These are phyloP conservation scores for Mantamonas sphyraenae DNA, from an alignment of 78 protist genomes.

Conservation along the genomic window DNA sequence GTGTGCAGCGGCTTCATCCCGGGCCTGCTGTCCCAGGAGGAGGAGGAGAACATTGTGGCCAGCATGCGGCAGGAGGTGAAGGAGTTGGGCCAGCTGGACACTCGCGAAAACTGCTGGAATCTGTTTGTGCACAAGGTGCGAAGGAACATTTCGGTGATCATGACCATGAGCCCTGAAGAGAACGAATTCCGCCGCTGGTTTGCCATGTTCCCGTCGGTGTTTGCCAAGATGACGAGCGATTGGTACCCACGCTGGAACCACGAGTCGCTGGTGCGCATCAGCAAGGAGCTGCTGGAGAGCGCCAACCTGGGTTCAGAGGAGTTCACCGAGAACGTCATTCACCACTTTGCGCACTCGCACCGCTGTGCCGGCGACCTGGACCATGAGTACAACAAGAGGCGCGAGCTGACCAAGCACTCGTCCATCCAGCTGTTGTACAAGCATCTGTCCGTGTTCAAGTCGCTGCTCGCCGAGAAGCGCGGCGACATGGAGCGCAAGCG, in stretches of 20 bases:
- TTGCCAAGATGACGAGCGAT: constrained; percentile 47
- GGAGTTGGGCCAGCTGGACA: constrained; percentile 43
- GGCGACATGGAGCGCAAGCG: constrained; percentile 1
- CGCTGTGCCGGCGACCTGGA: constrained; percentile 21
- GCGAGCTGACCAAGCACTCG: too few species aligned
- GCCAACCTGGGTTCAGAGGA: constrained; percentile 15
- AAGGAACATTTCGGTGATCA: constrained; percentile 38
- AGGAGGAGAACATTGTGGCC: constrained; percentile 23
- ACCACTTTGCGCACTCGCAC: constrained; percentile 74
- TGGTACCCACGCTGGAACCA: constrained; percentile 78
- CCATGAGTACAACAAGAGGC: too few species aligned
- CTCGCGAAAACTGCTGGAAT: not conserved
- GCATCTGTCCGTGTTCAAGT: too few species aligned
- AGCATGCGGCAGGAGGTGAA: constrained; percentile 40
- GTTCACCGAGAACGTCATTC: constrained; percentile 11
- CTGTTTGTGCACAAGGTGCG: constrained; percentile 26
- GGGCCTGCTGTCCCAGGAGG: constrained; percentile 51
- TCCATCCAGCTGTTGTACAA: too few species aligned
- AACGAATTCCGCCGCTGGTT: constrained; percentile 43
- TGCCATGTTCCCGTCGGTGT: constrained; percentile 70
- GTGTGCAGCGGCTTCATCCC: constrained; percentile 49
- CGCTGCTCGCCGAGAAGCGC: constrained; percentile 28
- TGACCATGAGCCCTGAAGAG: constrained; percentile 76
- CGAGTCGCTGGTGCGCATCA: constrained; percentile 66
- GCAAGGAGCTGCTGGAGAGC: constrained; percentile 36